Conservation (phyloP, 495 filamentous ascomycete species). For the Penicillium ochrochloron region DNA sequence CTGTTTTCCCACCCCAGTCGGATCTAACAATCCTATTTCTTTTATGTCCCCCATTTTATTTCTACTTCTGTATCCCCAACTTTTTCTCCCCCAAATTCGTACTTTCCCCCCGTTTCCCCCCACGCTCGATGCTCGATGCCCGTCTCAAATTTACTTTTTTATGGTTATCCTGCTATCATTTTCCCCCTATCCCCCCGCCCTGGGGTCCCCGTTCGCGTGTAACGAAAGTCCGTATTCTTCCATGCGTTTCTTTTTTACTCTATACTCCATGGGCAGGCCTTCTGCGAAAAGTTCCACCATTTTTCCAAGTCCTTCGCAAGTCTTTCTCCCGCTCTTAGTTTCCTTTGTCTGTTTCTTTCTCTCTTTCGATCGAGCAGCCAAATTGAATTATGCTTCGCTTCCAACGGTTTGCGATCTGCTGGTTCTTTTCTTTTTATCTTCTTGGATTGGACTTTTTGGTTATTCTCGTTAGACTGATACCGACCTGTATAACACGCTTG, state of each 20-base stretch:
- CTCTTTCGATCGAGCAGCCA: constrained; percentile 43
- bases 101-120: constrained; percentile 18
- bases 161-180: constrained; percentile 19
- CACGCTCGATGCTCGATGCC: constrained; percentile 21
- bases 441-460: constrained; percentile 23
- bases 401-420: constrained; percentile 40
- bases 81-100: constrained; percentile 9
- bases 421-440: constrained; percentile 26
- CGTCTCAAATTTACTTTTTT: constrained; percentile 15
- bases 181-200: constrained; percentile 27
- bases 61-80: constrained; percentile 19
- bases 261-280: constrained; percentile 54
- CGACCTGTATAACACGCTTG: constrained; percentile 35
- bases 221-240: constrained; percentile 45
- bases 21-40: constrained; percentile 21
- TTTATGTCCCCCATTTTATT: constrained; percentile 16
- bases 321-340: constrained; percentile 37
- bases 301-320: constrained; percentile 39
- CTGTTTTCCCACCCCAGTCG: constrained; percentile 20
- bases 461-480: constrained; percentile 33
- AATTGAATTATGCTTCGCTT: constrained; percentile 49
- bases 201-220: constrained; percentile 45
- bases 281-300: constrained; percentile 54
- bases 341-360: constrained; percentile 36
- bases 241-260: constrained; percentile 43